Conservation (phyloP, 1,284 basidiomycete genomes). For the Austroboletus novae-zelandiae region DNA sequence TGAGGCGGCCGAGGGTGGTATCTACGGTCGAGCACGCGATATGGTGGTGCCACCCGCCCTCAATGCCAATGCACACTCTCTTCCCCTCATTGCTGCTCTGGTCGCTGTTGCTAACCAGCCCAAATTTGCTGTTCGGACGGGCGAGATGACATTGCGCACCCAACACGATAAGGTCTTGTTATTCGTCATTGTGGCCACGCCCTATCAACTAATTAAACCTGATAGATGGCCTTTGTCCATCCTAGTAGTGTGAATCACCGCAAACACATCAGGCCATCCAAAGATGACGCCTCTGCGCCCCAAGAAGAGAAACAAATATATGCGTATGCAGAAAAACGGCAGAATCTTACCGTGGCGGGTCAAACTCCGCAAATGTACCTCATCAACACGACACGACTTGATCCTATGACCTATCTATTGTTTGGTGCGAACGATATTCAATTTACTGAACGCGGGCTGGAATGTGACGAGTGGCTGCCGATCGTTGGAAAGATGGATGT, state of each 20-base stretch:
- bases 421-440: slow-evolving; percentile 86
- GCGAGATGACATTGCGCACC: slow-evolving; percentile 75
- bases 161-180: slow-evolving; percentile 79
- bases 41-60: slow-evolving; percentile 62
- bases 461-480: slow-evolving; percentile 92
- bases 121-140: slow-evolving; percentile 89
- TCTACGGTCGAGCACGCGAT: slow-evolving; percentile 27
- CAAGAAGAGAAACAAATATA: slow-evolving; percentile 76
- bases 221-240: slow-evolving; percentile 73
- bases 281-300: slow-evolving; percentile 36
- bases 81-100: slow-evolving; percentile 82
- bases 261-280: slow-evolving; percentile 50
- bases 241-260: slow-evolving; percentile 85
- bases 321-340: slow-evolving; percentile 84
- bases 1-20: slow-evolving; percentile 69
- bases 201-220: slow-evolving; percentile 10
- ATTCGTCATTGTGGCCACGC: slow-evolving; percentile 3
- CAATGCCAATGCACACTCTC: slow-evolving; percentile 73
- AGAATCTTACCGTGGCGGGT: slow-evolving; percentile 59
- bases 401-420: slow-evolving; percentile 89
- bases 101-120: slow-evolving; percentile 88
- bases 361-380: slow-evolving; percentile 67
- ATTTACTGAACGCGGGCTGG: slow-evolving; percentile 66
- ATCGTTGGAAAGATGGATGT: slow-evolving; percentile 76
- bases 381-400: slow-evolving; percentile 82